phyloP scores from a whole-genome alignment of 495 filamentous ascomycete genomes.

The Podospora anserina region DNA sequence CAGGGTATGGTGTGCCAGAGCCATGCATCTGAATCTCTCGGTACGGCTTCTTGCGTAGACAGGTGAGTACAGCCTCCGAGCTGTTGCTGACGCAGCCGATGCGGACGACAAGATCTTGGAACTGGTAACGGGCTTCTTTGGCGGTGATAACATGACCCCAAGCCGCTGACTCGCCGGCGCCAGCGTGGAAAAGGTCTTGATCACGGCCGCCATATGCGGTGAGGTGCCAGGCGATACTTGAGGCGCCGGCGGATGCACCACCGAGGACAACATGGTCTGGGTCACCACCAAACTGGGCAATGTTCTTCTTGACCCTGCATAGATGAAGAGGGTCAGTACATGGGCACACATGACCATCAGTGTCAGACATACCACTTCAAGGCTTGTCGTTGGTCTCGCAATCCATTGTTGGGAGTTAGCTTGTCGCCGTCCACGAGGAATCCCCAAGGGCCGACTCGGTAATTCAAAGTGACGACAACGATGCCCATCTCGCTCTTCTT shows the following conservation, averaged over 20 bases:
- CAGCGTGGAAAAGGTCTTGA: slow-evolving; percentile 55
- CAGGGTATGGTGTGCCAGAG: slow-evolving; percentile 53
- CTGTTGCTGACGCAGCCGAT: slow-evolving; percentile 48
- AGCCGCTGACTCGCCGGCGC: slow-evolving; percentile 62
- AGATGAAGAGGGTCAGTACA: neutral
- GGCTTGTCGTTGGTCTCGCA: slow-evolving; percentile 64
- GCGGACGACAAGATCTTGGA: slow-evolving; percentile 57
- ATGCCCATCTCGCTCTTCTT: slow-evolving; percentile 54
- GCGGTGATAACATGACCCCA: slow-evolving; percentile 60
- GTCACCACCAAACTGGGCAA: slow-evolving; percentile 67
- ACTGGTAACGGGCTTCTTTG: slow-evolving; percentile 61
- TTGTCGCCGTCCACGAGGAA: slow-evolving; percentile 62
- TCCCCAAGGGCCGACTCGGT: slow-evolving; percentile 66
- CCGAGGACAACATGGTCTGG: slow-evolving; percentile 64
- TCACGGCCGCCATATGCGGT: slow-evolving; percentile 48
- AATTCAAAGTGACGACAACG: slow-evolving; percentile 68
- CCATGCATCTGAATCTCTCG: slow-evolving; percentile 53
- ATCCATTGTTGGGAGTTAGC: slow-evolving; percentile 58
- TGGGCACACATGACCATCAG: neutral
- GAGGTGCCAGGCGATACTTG: slow-evolving; percentile 61
- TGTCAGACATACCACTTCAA: slow-evolving; percentile 48
- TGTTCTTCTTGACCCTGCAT: slow-evolving; percentile 54
- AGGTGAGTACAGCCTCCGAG: slow-evolving; percentile 46
- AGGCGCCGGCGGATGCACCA: slow-evolving; percentile 63
- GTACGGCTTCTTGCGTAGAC: slow-evolving; percentile 53